A percentile compares a stretch with the other conserved stretches of the same genome.
These are phyloP conservation scores for Colletotrichum theobromicola DNA, from an alignment of 2,329 filamentous ascomycete species.

Conservation along the genomic window DNA sequence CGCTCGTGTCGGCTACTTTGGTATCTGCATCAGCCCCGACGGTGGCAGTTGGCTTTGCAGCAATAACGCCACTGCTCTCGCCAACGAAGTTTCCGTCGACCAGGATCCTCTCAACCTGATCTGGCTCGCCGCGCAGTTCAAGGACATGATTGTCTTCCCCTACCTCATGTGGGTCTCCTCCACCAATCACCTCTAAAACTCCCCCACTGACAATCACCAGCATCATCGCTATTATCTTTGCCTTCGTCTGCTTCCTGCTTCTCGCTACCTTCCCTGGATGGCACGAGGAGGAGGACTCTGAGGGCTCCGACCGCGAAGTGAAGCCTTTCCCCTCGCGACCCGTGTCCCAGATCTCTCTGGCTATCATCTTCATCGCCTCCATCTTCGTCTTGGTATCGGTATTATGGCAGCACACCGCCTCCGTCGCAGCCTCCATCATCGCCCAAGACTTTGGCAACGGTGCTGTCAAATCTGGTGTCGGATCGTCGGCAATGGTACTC, in stretches of 20 bases:
- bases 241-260: slow-evolving; percentile 93
- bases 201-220: slow-evolving; percentile 46
- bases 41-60: slow-evolving; percentile 92
- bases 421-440: slow-evolving; percentile 91
- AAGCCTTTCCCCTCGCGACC: slow-evolving; percentile 93
- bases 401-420: slow-evolving; percentile 93
- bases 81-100: slow-evolving; percentile 86
- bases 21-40: slow-evolving; percentile 93
- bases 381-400: slow-evolving; percentile 78
- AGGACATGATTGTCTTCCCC: slow-evolving; percentile 97
- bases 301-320: slow-evolving; percentile 85
- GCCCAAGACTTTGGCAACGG: slow-evolving; percentile 93
- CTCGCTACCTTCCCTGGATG: slow-evolving; percentile 97
- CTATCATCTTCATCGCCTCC: slow-evolving; percentile 83
- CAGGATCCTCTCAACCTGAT: slow-evolving; percentile 97
- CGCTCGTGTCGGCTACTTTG: slow-evolving; percentile 95
- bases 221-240: slow-evolving; percentile 97
- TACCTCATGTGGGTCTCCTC: slow-evolving; percentile 79
- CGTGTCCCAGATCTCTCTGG: slow-evolving; percentile 90
- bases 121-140: slow-evolving; percentile 96
- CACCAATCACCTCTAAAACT: neutral
- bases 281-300: slow-evolving; percentile 87
- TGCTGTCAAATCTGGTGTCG: slow-evolving; percentile 83
- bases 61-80: slow-evolving; percentile 93
- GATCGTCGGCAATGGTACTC: slow-evolving; percentile 94